A percentile compares a stretch with the other conserved stretches of the same genome.
phyloP scores from a whole-genome alignment of 2,329 filamentous ascomycete species.

The Elsinoe australis region DNA sequence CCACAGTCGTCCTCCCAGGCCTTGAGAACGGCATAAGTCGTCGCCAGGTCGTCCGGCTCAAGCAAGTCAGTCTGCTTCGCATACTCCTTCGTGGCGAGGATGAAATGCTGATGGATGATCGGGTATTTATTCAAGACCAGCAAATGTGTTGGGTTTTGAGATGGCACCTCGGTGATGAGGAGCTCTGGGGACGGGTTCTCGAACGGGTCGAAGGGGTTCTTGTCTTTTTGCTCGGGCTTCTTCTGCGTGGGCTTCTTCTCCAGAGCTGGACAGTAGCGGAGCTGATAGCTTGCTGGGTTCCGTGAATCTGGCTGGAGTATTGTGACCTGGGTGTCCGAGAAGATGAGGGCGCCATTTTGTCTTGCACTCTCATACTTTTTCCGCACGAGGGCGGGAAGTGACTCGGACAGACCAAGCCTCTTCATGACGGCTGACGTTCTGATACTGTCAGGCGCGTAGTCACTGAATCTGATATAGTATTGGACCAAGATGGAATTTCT shows the following conservation, averaged over 20 bases:
- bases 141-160: slow-evolving; percentile 44
- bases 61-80: slow-evolving; percentile 59
- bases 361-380: slow-evolving; percentile 33
- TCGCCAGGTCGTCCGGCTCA: slow-evolving; percentile 52
- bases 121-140: slow-evolving; percentile 71
- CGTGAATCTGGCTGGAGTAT: slow-evolving; percentile 33
- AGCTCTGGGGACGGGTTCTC: slow-evolving; percentile 49
- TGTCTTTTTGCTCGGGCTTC: slow-evolving; percentile 32
- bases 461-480: too few species aligned
- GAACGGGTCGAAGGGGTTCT: slow-evolving; percentile 53
- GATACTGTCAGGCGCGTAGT: too few species aligned
- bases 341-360: slow-evolving; percentile 30
- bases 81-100: slow-evolving; percentile 58
- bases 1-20: slow-evolving; percentile 39
- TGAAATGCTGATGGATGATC: slow-evolving; percentile 62
- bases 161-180: slow-evolving; percentile 47
- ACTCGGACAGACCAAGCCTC: slow-evolving; percentile 15
- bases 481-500: too few species aligned
- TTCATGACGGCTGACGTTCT: too few species aligned
- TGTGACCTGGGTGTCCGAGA: slow-evolving; percentile 35
- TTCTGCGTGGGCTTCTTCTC: slow-evolving; percentile 52
- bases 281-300: slow-evolving; percentile 47
- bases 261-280: slow-evolving; percentile 62
- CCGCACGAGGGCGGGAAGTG: slow-evolving; percentile 28
- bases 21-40: slow-evolving; percentile 54